phyloP scores from a whole-genome alignment of 371 early-diverging fungal genomes.

The Mycotypha africana region DNA sequence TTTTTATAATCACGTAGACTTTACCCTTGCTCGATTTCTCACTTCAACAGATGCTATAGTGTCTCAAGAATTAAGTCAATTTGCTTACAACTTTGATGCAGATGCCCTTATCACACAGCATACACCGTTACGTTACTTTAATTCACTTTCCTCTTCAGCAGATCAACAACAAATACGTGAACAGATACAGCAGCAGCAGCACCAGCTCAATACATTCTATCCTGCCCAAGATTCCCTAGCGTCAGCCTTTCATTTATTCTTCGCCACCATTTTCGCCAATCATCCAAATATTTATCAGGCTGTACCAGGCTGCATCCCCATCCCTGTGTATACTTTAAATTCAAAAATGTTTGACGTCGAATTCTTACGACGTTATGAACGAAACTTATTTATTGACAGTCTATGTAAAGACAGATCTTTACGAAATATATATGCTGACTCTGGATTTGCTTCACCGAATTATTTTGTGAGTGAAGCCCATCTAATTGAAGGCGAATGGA shows the following conservation, averaged over 20 bases:
- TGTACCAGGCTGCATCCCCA: constrained; percentile 34
- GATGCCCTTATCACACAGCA: constrained; percentile 33
- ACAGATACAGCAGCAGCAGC: constrained; percentile 1
- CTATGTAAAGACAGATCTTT: constrained; percentile 12
- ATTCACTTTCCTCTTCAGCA: constrained; percentile 10
- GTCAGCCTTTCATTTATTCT: constrained; percentile 41
- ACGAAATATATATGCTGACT: constrained; percentile 24
- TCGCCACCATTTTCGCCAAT: constrained; percentile 35
- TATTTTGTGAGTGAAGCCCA: constrained; percentile 38
- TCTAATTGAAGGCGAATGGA: constrained; percentile 44
- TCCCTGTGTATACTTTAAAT: constrained; percentile 26
- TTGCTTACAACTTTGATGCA: constrained; percentile 40
- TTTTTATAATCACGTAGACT: constrained; percentile 20
- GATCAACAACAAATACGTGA: constrained; percentile 6
- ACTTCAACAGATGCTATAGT: constrained; percentile 20
- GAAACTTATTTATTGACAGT: constrained; percentile 23
- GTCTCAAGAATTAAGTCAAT: constrained; percentile 29
- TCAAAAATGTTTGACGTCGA: constrained; percentile 40
- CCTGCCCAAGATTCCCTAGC: constrained; percentile 37
- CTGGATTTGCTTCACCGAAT: constrained; percentile 29
- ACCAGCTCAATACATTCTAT: constrained; percentile 16
- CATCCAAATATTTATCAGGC: constrained; percentile 36
- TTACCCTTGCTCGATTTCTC: constrained; percentile 27
- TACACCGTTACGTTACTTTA: constrained; percentile 23
- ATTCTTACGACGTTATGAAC: constrained; percentile 38